Base-by-base conservation (phyloP, 768 basidiomycete genomes). In the Russula virescens region DNA sequence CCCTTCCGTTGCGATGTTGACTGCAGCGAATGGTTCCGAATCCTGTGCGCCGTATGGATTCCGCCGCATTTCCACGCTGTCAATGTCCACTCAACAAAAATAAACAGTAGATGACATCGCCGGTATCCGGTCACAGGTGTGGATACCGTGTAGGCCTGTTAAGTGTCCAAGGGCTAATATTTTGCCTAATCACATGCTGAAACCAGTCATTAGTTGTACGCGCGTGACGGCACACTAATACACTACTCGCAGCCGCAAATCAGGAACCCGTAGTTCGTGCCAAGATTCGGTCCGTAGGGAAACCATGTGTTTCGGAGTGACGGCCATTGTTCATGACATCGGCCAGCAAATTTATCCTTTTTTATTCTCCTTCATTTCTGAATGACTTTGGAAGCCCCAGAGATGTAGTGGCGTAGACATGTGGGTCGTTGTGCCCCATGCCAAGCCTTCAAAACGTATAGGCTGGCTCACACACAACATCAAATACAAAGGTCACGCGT, bases 21-120 rank as follows among this genome's bases (percentile, higher is more conserved):
- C 69, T 89, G 86, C 68, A 86, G 85, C 26, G 87, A 91, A 61
- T 92, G 91, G 83, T 69, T 93, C 35, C n/a, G n/a, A n/a, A n/a
- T n/a, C n/a, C 79, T 38, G 10, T 38, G 13, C 38, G 38, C 38
- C 13, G 38, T 38, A 38, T 31, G 31, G 3, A 31, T 8, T 31
- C n/a, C n/a, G n/a, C n/a, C n/a, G n/a, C n/a, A n/a, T 38, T 38
- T 38, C 13, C 38, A 11, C 8, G 38, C n/a, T 38, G 38, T 38
- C 13, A 11, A 11, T 38, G 38, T 9, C 10, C 38, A 38, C 38
- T 38, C 10, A 38, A 38, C 38, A 11, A 38, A 38, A 38, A 14
- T n/a, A n/a, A 38, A 9, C 13, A 23, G 23, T 60, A 43, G 60
- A 52, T 46, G 16, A 28, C 21, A 4, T 60, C 49, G 34, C 51